Evolutionary conservation across 2,329 filamentous ascomycete genomes (phyloP), one percentile per base, ranked within the genome.

Genomic region (Colletotrichum limetticola): DNA sequence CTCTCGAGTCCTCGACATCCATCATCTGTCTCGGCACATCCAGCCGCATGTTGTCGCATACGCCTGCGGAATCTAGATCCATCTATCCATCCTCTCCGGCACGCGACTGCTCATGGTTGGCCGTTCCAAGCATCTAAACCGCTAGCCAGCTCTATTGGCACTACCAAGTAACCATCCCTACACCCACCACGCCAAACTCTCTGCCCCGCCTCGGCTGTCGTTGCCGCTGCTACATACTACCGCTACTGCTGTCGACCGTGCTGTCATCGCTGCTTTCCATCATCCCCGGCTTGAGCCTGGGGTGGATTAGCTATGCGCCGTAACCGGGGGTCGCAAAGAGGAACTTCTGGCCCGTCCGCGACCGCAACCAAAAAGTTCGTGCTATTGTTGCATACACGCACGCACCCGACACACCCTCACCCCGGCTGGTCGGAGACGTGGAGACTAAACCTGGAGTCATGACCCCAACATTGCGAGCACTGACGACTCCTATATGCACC

Each of bases 391-490:
- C 32, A 49, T 49, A 49, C 57, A 55, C 42, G 35, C 37, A 26
- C 58, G 9, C 24, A 49, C 11, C 56, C 63, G 19, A 56, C 68
- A 59, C 53, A 68, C 68, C 64, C 46, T 61, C 32, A 26, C 52
- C 49, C 52, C 65, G 22, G 65, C 53, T 35, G 9, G 53, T 63
- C 69, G 70, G 32, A 64, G 55, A 64, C 70, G 46, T 60, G 68
- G 69, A 64, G 59, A 69, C 66, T 24, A 24, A 22, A 28, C 24
- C 59, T 68, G 46, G 59, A 72, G 66, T 69, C 66, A 72, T 72
- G 66, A 72, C 70, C 66, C 66, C 66, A 37, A 37, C 30, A 63
- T 35, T 32, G 24, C 49, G 53, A 12, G 46, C 58, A 46, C 26
- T 22, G 49, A 63, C 65, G 37, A 71, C 58, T 64, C 42, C 55